Base-by-base conservation (phyloP, 495 filamentous ascomycete genomes). In the Trypethelium eluteriae region DNA sequence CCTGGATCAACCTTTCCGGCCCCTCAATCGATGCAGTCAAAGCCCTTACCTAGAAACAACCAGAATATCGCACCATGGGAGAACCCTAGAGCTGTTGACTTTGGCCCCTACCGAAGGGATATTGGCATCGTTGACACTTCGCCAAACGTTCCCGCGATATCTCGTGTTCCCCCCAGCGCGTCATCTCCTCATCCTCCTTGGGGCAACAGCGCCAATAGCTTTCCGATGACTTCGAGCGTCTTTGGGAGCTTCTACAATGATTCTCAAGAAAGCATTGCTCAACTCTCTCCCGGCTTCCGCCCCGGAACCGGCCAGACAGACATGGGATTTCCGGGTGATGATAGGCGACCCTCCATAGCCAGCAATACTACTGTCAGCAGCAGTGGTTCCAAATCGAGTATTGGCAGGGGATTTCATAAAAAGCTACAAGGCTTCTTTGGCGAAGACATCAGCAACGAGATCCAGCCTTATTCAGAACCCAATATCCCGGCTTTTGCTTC, bases 301-400 rank as follows among this genome's bases (percentile, higher is more conserved):
- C 84, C 88, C 14, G 82, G 84, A 18, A 85, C 84, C 39, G 81
- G 84, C 38, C 81, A 85, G 64, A 85, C 82, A 0, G 79, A 80
- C 47, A 89, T 84, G 72, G 89, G 91, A 65, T 90, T 89, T 38
- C 82, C 87, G 12, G 81, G 82, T 63, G 90, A 96, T 63, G 86
- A 90, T 67, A 82, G 94, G 63, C 84, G 95, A 62, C 95, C 95
- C 11, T 98, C 95, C 32, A 83, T 92, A 65, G 90, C 92, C 9
- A 97, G 93, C 75, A 87, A 88, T 49, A 94, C 88, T 9, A 95
- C 90, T 47, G 88, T 90, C 5, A 96, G 93, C 73, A 98, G 94
- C 69, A 86, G 88, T 65, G 94, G 92, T 7, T 98, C 94, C 16
- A 91, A 89, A 74, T 86, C 89, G 4, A 94, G 89, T 72, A 75